Evolutionary conservation across 169 alveolate genomes (phyloP).

Genomic region (Cyclospora cayetanensis): DNA sequence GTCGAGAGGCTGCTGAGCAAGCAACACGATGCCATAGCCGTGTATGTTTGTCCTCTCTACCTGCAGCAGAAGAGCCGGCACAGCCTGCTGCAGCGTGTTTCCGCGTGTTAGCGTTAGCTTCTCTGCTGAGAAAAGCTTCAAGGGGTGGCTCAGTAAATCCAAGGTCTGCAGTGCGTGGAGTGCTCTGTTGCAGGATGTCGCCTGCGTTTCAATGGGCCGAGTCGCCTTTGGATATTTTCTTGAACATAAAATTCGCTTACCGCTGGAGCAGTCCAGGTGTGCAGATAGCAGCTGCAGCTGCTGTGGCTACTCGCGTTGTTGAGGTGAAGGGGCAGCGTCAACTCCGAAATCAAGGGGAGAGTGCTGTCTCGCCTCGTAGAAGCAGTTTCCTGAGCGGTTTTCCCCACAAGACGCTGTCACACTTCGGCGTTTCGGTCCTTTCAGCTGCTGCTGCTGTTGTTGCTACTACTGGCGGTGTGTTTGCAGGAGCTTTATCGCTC

Average conservation of each 20-base stretch:
- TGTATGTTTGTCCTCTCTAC: conserved; percentile 35
- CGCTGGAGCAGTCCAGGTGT: conserved; percentile 95
- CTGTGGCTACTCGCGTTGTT: not conserved
- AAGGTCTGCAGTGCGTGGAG: too few species aligned
- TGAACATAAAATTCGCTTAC: conserved; percentile 93
- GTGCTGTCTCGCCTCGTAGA: not conserved
- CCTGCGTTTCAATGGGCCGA: conserved; percentile 99
- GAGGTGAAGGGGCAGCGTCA: not conserved
- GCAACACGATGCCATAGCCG: conserved; percentile 51
- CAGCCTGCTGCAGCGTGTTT: too few species aligned
- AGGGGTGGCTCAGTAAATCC: too few species aligned
- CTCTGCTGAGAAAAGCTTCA: too few species aligned
- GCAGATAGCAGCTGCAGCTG: not conserved
- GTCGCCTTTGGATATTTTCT: conserved; percentile 87
- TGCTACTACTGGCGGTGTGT: not conserved
- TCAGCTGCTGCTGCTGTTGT: not conserved
- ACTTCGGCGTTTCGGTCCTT: not conserved
- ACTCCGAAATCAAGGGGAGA: not conserved
- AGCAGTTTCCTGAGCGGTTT: not conserved
- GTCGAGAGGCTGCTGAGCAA: conserved; percentile 63
- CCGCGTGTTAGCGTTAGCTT: too few species aligned
- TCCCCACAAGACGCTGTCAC: conserved; percentile 60
- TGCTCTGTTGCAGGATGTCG: conserved; percentile 81
- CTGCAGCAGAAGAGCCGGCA: conserved; percentile 4
- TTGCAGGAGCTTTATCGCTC: conserved; percentile 87